Base-by-base conservation (phyloP, 2,329 filamentous ascomycete genomes). In the Verticillium nubilum region DNA sequence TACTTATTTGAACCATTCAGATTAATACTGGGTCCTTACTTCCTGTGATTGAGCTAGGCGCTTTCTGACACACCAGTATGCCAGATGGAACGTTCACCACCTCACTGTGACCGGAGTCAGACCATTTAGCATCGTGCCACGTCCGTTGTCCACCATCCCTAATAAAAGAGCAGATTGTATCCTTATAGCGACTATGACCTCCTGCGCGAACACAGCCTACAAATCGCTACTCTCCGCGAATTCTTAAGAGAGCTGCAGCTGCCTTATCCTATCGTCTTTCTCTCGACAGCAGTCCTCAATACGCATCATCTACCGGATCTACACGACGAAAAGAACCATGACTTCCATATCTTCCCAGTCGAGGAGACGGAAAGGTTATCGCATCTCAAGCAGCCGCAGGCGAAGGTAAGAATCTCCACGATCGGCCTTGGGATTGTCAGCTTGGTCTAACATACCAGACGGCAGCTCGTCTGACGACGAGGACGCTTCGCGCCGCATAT, bases 401-500 rank as follows among this genome's bases (percentile, higher is more conserved):
- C 42, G 42, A 47, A 19, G 17, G 42, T 47, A n/a, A 23, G 42
- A 4, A 23, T 9, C 19, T n/a, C 42, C 4, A 47, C 9, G 5
- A 19, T 5, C n/a, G 19, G n/a, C 7, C 2, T 9, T 47, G 19
- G 2, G 10, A 23, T n/a, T 13, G 19, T 5, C n/a, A 12, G 19
- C 4, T 25, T 19, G 5, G 19, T 3, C 42, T 47, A 23, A 47
- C 42, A 12, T 23, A 13, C n/a, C 42, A 3, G 9, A 9, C 10
- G 5, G 42, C 42, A 47, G 42, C 19, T 47, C 42, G 23, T 47
- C 42, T 15, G n/a, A 37, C 31, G 54, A 37, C 6, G 28, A n/a
- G 2, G 54, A 56, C 13, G 29, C 54, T 25, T 35, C 54, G 15
- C 54, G 31, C 19, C 54, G 54, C 15, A 56, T 64, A 23, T 64